Percentiles rank a stretch among this genome's conserved stretches.
Conservation (phyloP, 768 basidiomycete species). For the Hirschioporus abietinus region DNA sequence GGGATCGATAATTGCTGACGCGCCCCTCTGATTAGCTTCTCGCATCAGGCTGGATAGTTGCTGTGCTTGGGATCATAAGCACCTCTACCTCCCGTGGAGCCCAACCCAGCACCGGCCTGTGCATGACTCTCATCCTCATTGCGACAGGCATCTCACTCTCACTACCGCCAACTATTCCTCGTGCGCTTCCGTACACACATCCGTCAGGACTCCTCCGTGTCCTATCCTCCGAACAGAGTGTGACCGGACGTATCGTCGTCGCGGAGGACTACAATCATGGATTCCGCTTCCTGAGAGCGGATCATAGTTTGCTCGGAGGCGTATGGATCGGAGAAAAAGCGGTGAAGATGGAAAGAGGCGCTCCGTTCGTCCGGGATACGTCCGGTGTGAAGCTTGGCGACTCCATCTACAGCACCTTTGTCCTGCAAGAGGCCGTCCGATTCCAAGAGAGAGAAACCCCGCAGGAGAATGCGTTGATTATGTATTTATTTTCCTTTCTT, state of each 20-base stretch:
- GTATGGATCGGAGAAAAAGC: constrained; percentile 68
- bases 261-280: constrained; percentile 49
- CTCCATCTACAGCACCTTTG: constrained; percentile 80
- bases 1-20: background rate
- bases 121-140: background rate
- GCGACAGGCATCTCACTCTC: constrained; percentile 24
- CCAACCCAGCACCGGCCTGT: background rate
- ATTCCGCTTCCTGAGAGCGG: constrained; percentile 44
- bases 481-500: constrained; percentile 37
- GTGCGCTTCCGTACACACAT: constrained; percentile 51
- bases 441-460: constrained; percentile 49
- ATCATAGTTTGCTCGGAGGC: constrained; percentile 55
- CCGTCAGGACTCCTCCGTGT: constrained; percentile 55
- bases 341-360: constrained; percentile 33
- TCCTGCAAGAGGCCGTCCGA: constrained; percentile 80
- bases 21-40: constrained; percentile 5
- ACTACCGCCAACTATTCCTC: constrained; percentile 52
- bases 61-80: constrained; percentile 5
- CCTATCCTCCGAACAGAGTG: constrained; percentile 58
- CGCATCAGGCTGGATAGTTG: constrained; percentile 5
- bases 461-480: constrained; percentile 57
- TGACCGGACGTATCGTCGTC: constrained; percentile 81
- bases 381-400: constrained; percentile 57
- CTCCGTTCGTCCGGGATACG: constrained; percentile 41
- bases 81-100: constrained; percentile 6